phyloP scores from a whole-genome alignment of 768 basidiomycete species.

The Mycena capillaripes region DNA sequence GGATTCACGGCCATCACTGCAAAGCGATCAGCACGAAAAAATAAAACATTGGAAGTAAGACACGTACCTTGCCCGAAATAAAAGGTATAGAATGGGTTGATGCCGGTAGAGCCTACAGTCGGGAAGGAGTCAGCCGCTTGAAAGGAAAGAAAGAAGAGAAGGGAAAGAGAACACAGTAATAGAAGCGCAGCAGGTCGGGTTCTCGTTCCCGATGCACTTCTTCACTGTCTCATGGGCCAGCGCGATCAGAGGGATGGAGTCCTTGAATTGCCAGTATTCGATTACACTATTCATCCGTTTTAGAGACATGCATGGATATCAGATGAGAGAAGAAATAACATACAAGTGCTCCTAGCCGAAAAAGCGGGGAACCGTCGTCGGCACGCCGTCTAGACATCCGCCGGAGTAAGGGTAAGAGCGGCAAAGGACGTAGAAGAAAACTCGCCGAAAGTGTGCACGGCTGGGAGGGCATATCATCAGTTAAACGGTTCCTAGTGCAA shows the following conservation, averaged over 20 bases:
- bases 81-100: background rate
- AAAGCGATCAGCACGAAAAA: no score
- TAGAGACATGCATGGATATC: background rate
- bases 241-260: background rate
- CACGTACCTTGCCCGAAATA: background rate
- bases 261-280: background rate
- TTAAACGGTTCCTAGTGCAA: background rate
- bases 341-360: slow-evolving; percentile 35
- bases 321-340: background rate
- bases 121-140: background rate
- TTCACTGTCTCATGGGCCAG: background rate
- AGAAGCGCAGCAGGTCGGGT: background rate
- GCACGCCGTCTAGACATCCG: slow-evolving; percentile 20
- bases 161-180: background rate
- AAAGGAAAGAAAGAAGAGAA: background rate
- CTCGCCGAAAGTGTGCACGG: slow-evolving; percentile 21
- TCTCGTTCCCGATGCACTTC: background rate
- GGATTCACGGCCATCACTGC: background rate
- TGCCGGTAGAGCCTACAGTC: background rate
- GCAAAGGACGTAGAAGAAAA: background rate
- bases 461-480: background rate
- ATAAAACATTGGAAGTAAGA: background rate
- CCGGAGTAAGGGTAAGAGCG: background rate
- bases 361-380: slow-evolving; percentile 31
- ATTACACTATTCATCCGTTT: background rate